A percentile compares a stretch with the other conserved stretches of the same genome.
These are phyloP conservation scores for Exophiala sp. DNA, from an alignment of 2,329 filamentous ascomycete species.

Conservation along the genomic window DNA sequence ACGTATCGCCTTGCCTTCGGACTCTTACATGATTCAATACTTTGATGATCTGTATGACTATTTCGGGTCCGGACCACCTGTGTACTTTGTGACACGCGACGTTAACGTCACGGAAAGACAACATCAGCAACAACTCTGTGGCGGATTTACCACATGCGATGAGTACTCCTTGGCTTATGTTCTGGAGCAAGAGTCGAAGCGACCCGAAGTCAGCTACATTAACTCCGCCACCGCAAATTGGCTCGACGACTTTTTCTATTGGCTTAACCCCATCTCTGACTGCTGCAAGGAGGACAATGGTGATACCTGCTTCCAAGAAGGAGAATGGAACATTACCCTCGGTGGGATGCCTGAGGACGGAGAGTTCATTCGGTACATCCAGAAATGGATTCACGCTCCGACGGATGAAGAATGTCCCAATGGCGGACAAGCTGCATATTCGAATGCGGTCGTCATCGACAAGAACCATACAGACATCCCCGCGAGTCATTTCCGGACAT, in stretches of 20 bases:
- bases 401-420: slow-evolving; percentile 82
- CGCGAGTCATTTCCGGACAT: slow-evolving; percentile 87
- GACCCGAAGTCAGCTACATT: slow-evolving; percentile 82
- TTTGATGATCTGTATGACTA: slow-evolving; percentile 96
- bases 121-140: slow-evolving; percentile 83
- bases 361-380: slow-evolving; percentile 84
- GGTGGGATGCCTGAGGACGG: slow-evolving; percentile 85
- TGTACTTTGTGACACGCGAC: slow-evolving; percentile 88
- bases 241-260: slow-evolving; percentile 95
- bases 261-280: slow-evolving; percentile 85
- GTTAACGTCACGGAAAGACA: slow-evolving; percentile 72
- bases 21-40: slow-evolving; percentile 91
- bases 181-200: slow-evolving; percentile 89
- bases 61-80: slow-evolving; percentile 83
- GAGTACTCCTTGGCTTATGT: slow-evolving; percentile 80
- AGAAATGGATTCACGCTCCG: slow-evolving; percentile 76
- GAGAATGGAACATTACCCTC: slow-evolving; percentile 85
- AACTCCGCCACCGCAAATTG: slow-evolving; percentile 86
- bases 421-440: slow-evolving; percentile 83
- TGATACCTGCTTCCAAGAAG: slow-evolving; percentile 72
- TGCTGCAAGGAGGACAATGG: slow-evolving; percentile 67
- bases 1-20: slow-evolving; percentile 86
- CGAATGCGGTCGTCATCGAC: slow-evolving; percentile 77
- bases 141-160: slow-evolving; percentile 85
- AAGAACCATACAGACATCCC: slow-evolving; percentile 62